Conservation (phyloP, 1,139 yeast genomes). For the Blastobotrys buckinghamii region DNA sequence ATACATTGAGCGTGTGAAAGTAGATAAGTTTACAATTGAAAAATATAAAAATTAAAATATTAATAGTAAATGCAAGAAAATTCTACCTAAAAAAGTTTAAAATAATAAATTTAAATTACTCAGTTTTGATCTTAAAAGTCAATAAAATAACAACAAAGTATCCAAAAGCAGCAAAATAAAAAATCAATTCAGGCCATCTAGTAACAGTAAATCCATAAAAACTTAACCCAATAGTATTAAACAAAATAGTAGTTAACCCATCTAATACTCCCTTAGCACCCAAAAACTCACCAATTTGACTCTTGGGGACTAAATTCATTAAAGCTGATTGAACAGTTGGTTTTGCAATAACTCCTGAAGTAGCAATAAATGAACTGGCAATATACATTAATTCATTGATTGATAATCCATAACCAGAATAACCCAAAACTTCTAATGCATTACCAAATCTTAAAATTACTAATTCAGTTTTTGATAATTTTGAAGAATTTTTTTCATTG, state of each 20-base stretch:
- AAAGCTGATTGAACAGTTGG: conserved; percentile 21
- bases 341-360: conserved; percentile 24
- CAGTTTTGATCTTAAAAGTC: conserved; percentile 1
- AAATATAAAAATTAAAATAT: too few relatives aligned
- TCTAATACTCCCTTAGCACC: conserved; percentile 23
- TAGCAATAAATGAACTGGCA: conserved; percentile 19
- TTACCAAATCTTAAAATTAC: conserved; percentile 19
- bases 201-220: conserved; percentile 21
- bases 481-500: conserved; percentile 14
- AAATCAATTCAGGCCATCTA: conserved; percentile 19
- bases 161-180: conserved; percentile 20
- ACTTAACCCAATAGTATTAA: conserved; percentile 18
- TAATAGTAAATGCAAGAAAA: too few relatives aligned
- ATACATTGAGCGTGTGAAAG: too few relatives aligned
- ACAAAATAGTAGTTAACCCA: conserved; percentile 17
- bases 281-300: conserved; percentile 19
- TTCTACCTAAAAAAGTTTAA: too few relatives aligned
- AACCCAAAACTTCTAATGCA: conserved; percentile 19
- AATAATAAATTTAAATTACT: not conserved
- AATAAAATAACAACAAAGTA: conserved; percentile 18
- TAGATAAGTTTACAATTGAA: too few relatives aligned
- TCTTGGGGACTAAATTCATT: conserved; percentile 19
- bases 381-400: conserved; percentile 16
- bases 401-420: conserved; percentile 21
- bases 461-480: conserved; percentile 16